Base-by-base conservation (phyloP, 179 eudicot species). In the Silene vulgaris region DNA sequence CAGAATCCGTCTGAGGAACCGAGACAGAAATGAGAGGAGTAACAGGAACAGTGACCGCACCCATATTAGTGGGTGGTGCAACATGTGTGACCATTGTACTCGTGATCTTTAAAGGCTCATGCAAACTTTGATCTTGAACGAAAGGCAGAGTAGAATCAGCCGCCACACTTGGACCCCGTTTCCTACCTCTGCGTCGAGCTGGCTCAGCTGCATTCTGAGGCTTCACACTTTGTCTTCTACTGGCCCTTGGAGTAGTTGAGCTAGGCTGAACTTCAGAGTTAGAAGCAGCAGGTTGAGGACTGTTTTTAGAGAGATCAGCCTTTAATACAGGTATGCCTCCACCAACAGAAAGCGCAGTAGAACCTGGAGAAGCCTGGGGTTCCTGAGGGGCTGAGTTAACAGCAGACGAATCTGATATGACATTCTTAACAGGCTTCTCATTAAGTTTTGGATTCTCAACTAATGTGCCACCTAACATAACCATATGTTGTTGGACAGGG, bases 151-250 rank as follows among this genome's bases (percentile, higher is more conserved):
- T 72, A 32, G 79, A 54, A 65, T 60, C 78, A 75, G 80, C 69
- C 35, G 75, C 26, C 7, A 73, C 60, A 26, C 69, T 23, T 69
- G 54, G 50, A 14, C 73, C 81, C 67, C 80, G 81, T 54, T 81
- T 83, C 80, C 82, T 81, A 75, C 81, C 87, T 80, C 87, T 80
- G 5, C 84, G 85, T 20, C 79, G 77, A 32, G 71, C 79, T 52
- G 81, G 81, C 60, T 84, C 85, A 35, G 65, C 71, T 77, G 80
- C 81, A 85, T 77, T 65, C 70, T 72, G 74, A 73, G 80, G 74
- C 75, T 80, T 84, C 73, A 66, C 74, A 30, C 35, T 78, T 65
- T 75, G 85, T 74, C 79, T 75, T 82, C 73, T 78, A 70, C 80
- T 82, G 35, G 78, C 72, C 67, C 79, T 69, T 19, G 28, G 64